phyloP scores from a whole-genome alignment of 1,284 basidiomycete species.

The Irpex sp. region DNA sequence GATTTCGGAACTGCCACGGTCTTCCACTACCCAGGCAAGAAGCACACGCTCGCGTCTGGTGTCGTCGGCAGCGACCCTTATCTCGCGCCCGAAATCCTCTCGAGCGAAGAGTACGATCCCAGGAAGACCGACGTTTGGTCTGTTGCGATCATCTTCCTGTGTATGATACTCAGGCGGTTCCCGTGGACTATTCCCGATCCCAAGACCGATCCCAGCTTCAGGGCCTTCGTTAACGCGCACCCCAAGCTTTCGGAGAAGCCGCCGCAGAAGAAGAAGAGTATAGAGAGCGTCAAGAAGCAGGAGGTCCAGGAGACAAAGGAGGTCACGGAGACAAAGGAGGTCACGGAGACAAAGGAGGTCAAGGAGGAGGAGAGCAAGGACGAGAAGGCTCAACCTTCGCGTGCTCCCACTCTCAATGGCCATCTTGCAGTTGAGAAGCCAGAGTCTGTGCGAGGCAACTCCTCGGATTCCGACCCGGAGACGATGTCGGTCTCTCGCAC shows the following conservation, averaged over 20 bases:
- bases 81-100: conserved; percentile 95
- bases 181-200: conserved; percentile 98
- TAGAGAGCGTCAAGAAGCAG: conserved; percentile 4
- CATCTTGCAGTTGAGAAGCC: conserved; percentile 9
- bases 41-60: conserved; percentile 79
- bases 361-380: conserved; percentile 6
- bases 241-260: conserved; percentile 56
- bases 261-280: conserved; percentile 16
- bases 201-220: conserved; percentile 90
- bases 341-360: conserved; percentile 7
- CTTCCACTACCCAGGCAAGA: conserved; percentile 96
- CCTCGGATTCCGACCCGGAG: conserved; percentile 14
- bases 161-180: conserved; percentile 97
- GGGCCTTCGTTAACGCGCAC: conserved; percentile 89
- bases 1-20: conserved; percentile 99
- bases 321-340: conserved; percentile 4
- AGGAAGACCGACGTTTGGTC: conserved; percentile 99
- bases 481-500: conserved; percentile 15
- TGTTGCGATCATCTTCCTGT: conserved; percentile 98
- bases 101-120: conserved; percentile 83
- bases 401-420: conserved; percentile 9
- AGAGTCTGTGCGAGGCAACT: conserved; percentile 14
- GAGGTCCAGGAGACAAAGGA: neutral
- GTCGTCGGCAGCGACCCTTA: conserved; percentile 98
- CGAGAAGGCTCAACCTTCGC: neutral